phyloP scores from a whole-genome alignment of 352 stramenopile species.

The Sclerospora graminicola region DNA sequence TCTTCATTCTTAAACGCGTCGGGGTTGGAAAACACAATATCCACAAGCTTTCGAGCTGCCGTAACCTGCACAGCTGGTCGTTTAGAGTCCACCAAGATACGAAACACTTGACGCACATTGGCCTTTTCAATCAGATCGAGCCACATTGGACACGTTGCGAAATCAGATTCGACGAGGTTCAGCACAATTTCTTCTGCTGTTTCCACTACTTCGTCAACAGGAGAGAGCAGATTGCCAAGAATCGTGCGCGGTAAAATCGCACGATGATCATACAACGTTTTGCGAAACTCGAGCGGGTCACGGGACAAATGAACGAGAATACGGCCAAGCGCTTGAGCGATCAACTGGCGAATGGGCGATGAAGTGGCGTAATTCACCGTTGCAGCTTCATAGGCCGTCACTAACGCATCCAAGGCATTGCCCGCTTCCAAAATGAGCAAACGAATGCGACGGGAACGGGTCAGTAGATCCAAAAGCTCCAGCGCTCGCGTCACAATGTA shows the following conservation, averaged over 20 bases:
- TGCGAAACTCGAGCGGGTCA: constrained; percentile 73
- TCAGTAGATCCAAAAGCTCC: constrained; percentile 41
- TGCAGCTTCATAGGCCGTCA: constrained; percentile 41
- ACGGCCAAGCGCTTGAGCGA: constrained; percentile 35
- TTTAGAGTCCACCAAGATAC: constrained; percentile 44
- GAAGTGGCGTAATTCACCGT: constrained; percentile 28
- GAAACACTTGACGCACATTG: constrained; percentile 50
- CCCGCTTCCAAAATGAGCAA: constrained; percentile 62
- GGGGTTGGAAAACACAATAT: constrained; percentile 60
- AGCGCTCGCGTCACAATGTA: constrained; percentile 26
- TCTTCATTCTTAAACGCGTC: constrained; percentile 44
- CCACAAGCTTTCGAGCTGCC: constrained; percentile 58
- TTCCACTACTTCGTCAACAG: constrained; percentile 32
- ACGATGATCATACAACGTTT: constrained; percentile 67
- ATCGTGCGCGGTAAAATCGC: constrained; percentile 40
- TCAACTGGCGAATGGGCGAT: constrained; percentile 25
- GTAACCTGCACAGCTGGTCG: constrained; percentile 52
- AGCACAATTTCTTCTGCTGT: constrained; percentile 64
- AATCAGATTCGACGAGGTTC: constrained; percentile 73
- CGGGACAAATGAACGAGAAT: constrained; percentile 59
- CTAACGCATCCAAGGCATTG: constrained; percentile 35
- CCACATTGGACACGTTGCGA: constrained; percentile 75
- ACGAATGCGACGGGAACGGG: constrained; percentile 50
- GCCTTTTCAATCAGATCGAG: constrained; percentile 55
- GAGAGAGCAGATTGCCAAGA: constrained; percentile 54